phyloP scores from a whole-genome alignment of 805 yeast genomes.

The Saccharomycopsis sp. region DNA sequence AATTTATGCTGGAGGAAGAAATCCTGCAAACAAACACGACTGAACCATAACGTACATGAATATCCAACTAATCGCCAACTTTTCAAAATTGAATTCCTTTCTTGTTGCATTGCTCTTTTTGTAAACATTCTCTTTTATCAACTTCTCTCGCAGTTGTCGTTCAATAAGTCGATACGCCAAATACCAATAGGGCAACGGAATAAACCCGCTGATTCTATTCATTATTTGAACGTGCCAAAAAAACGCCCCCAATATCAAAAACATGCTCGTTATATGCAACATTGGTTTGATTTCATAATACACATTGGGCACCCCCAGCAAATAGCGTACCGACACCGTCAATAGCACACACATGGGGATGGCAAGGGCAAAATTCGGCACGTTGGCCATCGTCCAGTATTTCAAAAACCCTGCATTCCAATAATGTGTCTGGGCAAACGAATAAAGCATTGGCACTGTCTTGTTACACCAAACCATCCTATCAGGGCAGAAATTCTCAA shows the following conservation, averaged over 20 bases:
- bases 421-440: slow-evolving; percentile 66
- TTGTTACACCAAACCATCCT: slow-evolving; percentile 72
- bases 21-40: slow-evolving; percentile 66
- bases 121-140: slow-evolving; percentile 16
- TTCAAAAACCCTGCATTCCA: slow-evolving; percentile 79
- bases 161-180: slow-evolving; percentile 34
- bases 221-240: slow-evolving; percentile 83
- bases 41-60: slow-evolving; percentile 61
- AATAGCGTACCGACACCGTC: slow-evolving; percentile 32
- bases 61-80: slow-evolving; percentile 38
- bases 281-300: slow-evolving; percentile 32
- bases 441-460: slow-evolving; percentile 48
- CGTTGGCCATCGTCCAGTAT: slow-evolving; percentile 76
- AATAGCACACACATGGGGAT: slow-evolving; percentile 53
- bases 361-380: slow-evolving; percentile 76
- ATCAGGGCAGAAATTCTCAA: slow-evolving; percentile 52
- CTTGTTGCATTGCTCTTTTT: slow-evolving; percentile 3
- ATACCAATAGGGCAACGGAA: slow-evolving; percentile 73
- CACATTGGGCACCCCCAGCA: slow-evolving; percentile 31
- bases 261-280: slow-evolving; percentile 33
- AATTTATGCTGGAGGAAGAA: slow-evolving; percentile 82
- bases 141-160: slow-evolving; percentile 19
- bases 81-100: slow-evolving; percentile 23
- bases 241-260: slow-evolving; percentile 43
- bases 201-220: slow-evolving; percentile 66